Base-by-base conservation (phyloP, 1,284 basidiomycete genomes). In the Ustilago vetiveriae region DNA sequence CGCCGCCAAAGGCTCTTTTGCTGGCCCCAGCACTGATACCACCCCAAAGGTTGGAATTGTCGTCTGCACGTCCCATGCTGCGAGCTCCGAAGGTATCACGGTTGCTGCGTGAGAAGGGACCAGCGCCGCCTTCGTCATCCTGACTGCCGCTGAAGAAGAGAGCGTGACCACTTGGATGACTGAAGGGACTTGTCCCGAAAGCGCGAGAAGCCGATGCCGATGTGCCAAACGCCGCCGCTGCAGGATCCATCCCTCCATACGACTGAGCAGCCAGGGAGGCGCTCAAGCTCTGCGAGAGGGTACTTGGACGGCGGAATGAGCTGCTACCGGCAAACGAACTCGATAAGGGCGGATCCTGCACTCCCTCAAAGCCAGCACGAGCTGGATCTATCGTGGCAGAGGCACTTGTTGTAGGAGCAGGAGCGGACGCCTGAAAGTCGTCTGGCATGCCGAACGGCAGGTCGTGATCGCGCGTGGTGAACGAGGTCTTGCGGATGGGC, bases 381-480 rank as follows among this genome's bases (percentile, higher is more conserved):
- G 30, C 53, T 16, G 55, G 43, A 30, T 60, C 51, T 9, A 21
- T 21, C 9, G 19, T 13, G 17, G 37, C 35, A 16, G 51, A 46
- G n/a, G 38, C 24, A 11, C 48, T 41, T n/a, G 44, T 23, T 14
- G n/a, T n/a, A n/a, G 52, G 23, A n/a, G 35, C 23, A 3, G 45
- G 36, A 9, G 53, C 37, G 0, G 52, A 36, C 4, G 55, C 29
- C 19, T 77, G 71, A 23, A 82, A 78, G 60, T 88, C 87, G 57
- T 88, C 87, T 10, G 86, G 85, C 42, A 87, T 84, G 74, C 87
- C 87, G 62, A 90, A 90, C 0, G 88, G 87, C 69, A 92, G 90
- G 65, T 91, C 90, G 53, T 88, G 89, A 72, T 90, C 88, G 68
- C 89, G 87, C 46, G 90, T 90, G 88, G 0, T 88, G 9, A 90